These are phyloP conservation scores for Amoebophrya sp. DNA, from an alignment of 169 alveolate genomes.

Conservation along the genomic window DNA sequence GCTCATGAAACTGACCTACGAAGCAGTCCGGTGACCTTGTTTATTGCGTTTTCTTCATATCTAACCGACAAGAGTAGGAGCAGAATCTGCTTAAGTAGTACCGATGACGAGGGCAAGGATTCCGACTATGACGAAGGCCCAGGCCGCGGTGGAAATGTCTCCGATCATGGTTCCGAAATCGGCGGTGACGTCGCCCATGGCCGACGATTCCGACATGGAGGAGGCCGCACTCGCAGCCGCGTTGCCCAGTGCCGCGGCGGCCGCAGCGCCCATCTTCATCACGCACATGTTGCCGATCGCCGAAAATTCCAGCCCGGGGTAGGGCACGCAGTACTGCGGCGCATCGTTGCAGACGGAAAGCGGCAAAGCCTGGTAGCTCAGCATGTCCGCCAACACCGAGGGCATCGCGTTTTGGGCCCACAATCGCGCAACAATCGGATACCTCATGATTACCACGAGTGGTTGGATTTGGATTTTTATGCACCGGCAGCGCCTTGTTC, in stretches of 20 bases:
- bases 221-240: background rate
- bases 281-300: background rate
- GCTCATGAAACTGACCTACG: too few relatives aligned
- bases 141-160: background rate
- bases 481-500: too few relatives aligned
- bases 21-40: too few relatives aligned
- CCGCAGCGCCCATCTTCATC: background rate
- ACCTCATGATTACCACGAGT: too few relatives aligned
- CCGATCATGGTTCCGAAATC: background rate
- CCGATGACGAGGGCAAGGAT: background rate
- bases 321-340: slow-evolving; percentile 33
- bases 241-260: background rate
- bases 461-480: too few relatives aligned
- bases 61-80: too few relatives aligned
- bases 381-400: too few relatives aligned
- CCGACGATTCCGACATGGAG: background rate
- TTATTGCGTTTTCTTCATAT: too few relatives aligned
- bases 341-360: background rate
- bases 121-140: background rate
- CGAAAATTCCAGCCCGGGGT: slow-evolving; percentile 16
- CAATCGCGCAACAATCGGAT: too few relatives aligned
- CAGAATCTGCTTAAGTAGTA: too few relatives aligned
- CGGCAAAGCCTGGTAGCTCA: background rate
- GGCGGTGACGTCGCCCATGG: background rate
- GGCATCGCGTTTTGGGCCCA: too few relatives aligned